Percentiles rank a stretch among this genome's conserved stretches.
phyloP scores from a whole-genome alignment of 768 basidiomycete genomes.

The Termitomyces bulborhizus region DNA sequence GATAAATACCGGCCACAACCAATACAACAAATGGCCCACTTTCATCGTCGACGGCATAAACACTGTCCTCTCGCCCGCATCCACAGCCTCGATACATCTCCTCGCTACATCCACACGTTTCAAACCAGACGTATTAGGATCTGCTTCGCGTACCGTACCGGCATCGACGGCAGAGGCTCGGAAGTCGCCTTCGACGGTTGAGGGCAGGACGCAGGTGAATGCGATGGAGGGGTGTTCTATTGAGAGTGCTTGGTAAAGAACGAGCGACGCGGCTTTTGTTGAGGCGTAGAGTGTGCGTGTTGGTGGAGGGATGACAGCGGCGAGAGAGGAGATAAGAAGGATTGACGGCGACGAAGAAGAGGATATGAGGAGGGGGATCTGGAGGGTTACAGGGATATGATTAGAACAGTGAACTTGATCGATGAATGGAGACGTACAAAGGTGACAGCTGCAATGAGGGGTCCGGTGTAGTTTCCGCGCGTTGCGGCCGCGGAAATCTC shows the following conservation, averaged over 20 bases:
- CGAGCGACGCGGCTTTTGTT: constrained; percentile 73
- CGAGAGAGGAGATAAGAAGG: constrained; percentile 74
- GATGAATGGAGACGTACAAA: constrained; percentile 44
- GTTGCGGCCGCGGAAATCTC: constrained; percentile 52
- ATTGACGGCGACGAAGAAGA: constrained; percentile 67
- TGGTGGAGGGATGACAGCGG: constrained; percentile 77
- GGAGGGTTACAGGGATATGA: neutral
- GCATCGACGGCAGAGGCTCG: constrained; percentile 74
- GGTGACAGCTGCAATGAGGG: constrained; percentile 60
- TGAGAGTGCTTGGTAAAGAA: constrained; percentile 72
- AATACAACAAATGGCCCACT: constrained; percentile 52
- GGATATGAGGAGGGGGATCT: constrained; percentile 73
- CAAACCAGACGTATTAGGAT: constrained; percentile 54
- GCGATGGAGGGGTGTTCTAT: constrained; percentile 71
- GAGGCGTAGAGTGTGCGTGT: constrained; percentile 81
- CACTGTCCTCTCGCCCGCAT: constrained; percentile 48
- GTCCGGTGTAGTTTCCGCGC: constrained; percentile 63
- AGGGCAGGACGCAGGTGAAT: constrained; percentile 60
- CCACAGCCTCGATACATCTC: constrained; percentile 55
- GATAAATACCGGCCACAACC: constrained; percentile 53
- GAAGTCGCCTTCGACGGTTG: constrained; percentile 72
- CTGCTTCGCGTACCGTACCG: constrained; percentile 35
- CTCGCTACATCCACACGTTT: constrained; percentile 55
- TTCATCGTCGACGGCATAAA: constrained; percentile 49
- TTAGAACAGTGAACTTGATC: neutral